These are phyloP conservation scores for Friedmanniomyces simplex DNA, from an alignment of 495 filamentous ascomycete genomes.

Conservation along the genomic window DNA sequence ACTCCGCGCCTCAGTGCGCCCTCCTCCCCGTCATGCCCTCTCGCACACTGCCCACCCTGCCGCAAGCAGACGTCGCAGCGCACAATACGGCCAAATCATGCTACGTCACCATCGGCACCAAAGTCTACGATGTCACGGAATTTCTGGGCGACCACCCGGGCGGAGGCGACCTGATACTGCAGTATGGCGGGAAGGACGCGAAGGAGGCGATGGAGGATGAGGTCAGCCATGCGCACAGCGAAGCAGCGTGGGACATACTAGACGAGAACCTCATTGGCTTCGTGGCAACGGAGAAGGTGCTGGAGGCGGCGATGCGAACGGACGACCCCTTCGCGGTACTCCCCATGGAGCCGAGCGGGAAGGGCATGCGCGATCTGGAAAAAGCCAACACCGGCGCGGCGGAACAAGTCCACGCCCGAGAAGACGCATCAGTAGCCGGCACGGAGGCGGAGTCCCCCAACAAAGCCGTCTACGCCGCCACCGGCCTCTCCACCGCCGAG, in stretches of 20 bases:
- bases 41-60: conserved; percentile 66
- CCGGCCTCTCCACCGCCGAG: conserved; percentile 75
- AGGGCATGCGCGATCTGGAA: conserved; percentile 34
- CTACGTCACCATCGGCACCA: conserved; percentile 80
- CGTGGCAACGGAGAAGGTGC: conserved; percentile 41
- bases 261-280: conserved; percentile 77
- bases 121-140: conserved; percentile 88
- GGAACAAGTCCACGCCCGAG: conserved; percentile 10
- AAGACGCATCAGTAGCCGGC: conserved; percentile 14
- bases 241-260: conserved; percentile 87
- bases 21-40: conserved; percentile 12
- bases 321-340: conserved; percentile 38
- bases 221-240: conserved; percentile 71
- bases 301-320: conserved; percentile 37
- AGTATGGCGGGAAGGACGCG: conserved; percentile 85
- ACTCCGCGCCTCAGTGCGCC: not conserved
- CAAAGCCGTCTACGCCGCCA: conserved; percentile 54
- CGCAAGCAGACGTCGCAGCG: conserved; percentile 62
- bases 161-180: conserved; percentile 75
- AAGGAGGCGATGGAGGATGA: conserved; percentile 72
- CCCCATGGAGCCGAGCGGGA: conserved; percentile 34
- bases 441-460: conserved; percentile 8
- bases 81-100: conserved; percentile 77
- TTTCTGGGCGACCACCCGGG: conserved; percentile 87
- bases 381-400: conserved; percentile 23